Base-by-base conservation (phyloP, 2,329 filamentous ascomycete species). In the Endothia cerciana region DNA sequence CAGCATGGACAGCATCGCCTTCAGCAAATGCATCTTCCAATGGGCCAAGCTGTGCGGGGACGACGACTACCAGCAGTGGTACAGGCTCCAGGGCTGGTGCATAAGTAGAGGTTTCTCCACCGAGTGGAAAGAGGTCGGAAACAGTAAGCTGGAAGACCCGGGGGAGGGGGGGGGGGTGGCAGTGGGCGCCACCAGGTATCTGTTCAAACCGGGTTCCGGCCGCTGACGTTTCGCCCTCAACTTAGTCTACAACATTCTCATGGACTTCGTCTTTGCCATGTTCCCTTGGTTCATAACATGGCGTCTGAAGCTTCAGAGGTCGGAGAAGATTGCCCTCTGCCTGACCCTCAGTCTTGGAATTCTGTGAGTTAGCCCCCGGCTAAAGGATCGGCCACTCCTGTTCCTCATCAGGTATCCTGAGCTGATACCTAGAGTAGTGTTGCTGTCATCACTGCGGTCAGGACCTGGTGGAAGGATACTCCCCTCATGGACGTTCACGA, bases 251-350 rank as follows among this genome's bases (percentile, higher is more conserved):
- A 85, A 84, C 71, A 81, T 84, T 64, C 74, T 84, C 36, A 85
- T 84, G 80, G 83, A 85, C 66, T 83, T 85, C 49, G 69, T 82
- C 0, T 80, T 85, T 69, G 82, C 83, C 0, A 64, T 74, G 10
- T 82, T 84, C 61, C 83, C 83, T 3, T 84, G 82, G 82, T 69
- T 82, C 28, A 78, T 85, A 25, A 82, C 80, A 0, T 81, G 80
- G 73, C 76, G 76, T 2, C 68, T 85, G 55, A 80, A 82, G 63
- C 83, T 85, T 78, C 76, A 78, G 36, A 76, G 72, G 33, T 75
- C 75, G 0, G 83, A 85, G 67, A 85, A 84, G 73, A 73, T 84
- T 58, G 82, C 78, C 3, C 78, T 85, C 5, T 82, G 82, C 60
- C 41, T 80, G 1, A 82, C 83, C 0, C 81, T 85, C 81, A 84